Base-by-base conservation (phyloP, 306 rosid species). In the Cotoneaster glaucophyllus region DNA sequence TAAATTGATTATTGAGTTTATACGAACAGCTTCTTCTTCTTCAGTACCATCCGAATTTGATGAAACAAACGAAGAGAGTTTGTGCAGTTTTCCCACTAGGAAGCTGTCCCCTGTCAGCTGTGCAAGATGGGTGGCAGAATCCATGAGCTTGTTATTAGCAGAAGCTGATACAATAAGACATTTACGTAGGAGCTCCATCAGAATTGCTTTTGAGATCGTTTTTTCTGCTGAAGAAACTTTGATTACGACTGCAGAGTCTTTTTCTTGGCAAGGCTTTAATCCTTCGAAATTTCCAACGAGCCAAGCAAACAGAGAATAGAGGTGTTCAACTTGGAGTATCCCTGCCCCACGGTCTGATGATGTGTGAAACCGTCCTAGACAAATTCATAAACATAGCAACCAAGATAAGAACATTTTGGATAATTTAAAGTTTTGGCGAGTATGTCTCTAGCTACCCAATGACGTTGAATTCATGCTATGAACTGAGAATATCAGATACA, bases 251-350 rank as follows among this genome's bases (percentile, higher is more conserved):
- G 45, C 62, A 56, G 74, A 77, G 70, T 77, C 70, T 70, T 70
- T 71, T 53, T 50, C 70, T 26, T 4, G 44, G 11, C 18, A 70
- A 66, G 52, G 84, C 71, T 82, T 81, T 18, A 85, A 59, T 17
- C 61, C 79, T 52, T 86, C 74, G 29, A 88, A 86, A 79, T 75
- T 87, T 75, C 77, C 78, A 69, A 86, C 87, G 61, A 93, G 87
- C 99, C 98, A 92, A 24, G 81, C 76, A 79, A 96, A 96, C 83
- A 92, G 81, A 82, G 86, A 85, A 76, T 91, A 84, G 48, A 92
- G 91, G 66, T 75, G 83, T 71, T 84, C 79, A 66, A 78, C 80
- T 75, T 59, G 86, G 71, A 44, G 31, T 71, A 78, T 68, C 77
- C 61, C 84, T 71, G 71, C n/a, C 78, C 74, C 71, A 4, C 69